Evolutionary conservation across 352 stramenopile species (phyloP), one percentile per base, ranked within the genome.

Genomic region (Phytopythium aichiense): DNA sequence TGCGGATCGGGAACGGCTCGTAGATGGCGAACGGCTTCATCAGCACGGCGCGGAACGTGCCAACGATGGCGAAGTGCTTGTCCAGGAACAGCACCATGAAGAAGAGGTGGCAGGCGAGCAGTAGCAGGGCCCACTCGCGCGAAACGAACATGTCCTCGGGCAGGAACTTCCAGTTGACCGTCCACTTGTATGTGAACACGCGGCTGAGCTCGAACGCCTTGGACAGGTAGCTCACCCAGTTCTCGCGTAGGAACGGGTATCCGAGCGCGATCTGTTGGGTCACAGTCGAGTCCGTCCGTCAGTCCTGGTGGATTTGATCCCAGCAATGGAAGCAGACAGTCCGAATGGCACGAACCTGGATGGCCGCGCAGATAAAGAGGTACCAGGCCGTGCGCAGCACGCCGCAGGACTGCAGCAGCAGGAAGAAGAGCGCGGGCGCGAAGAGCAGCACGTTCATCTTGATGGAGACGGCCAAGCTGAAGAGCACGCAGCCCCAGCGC

Each of bases 371-470:
- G 57, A 98, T 90, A 38, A 79, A 74, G 42, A 99, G 68, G 65
- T 96, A 94, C 67, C 84, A 83, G 7, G 92, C 58, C 2, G 91
- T 96, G 37, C 80, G 80, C 16, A 89, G 50, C 42, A 96, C 64
- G 13, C 91, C 91, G 48, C 77, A 92, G 16, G 78, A 88, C 69
- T 98, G 92, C 23, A 99, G 76, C 49, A 99, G 73, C 48, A 99
- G 72, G 58, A 99, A 92, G 53, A 99, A 91, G 2, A 99, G 72
- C 42, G 94, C 97, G 0, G 97, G 97, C 45, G 96, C 95, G 67
- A 99, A 99, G 15, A 99, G 82, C 48, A 99, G 79, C 35, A 99
- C 84, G 84, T 99, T 99, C 98, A 99, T 99, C 80, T 99, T 99
- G 68, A 99, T 92, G 37, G 91, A 98, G 11, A 99, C 95, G 20